Evolutionary conservation across 805 yeast genomes (phyloP), one percentile per base, ranked within the genome.

Genomic region (Candida easanensis): DNA sequence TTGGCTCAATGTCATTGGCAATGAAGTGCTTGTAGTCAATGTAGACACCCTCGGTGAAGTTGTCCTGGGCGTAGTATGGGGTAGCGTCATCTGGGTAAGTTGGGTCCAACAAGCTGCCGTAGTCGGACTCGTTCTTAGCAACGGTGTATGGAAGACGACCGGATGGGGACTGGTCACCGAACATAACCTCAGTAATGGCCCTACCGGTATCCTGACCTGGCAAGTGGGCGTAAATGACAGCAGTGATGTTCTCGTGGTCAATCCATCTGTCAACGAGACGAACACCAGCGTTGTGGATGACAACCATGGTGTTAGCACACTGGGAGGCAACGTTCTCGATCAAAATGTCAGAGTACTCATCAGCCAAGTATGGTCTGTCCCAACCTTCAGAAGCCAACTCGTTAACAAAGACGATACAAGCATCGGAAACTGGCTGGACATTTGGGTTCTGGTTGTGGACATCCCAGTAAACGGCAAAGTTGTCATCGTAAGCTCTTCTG

Each of bases 21-120:
- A 76, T 80, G 58, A 77, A 79, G 53, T 73, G 72, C 44, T 75
- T 62, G 64, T 80, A 80, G 58, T 77, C 85, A 42, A 71, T 71
- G 49, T 67, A 74, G 10, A 41, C 39, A 31, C 44, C 44, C 33
- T 41, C 44, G 20, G 44, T 23, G 44, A 41, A 41, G 46, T 55
- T 61, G 41, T 60, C 63, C 18, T 65, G 64, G 23, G 46, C 42
- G 8, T 64, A 64, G 37, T 61, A 46, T 18, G 48, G 46, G 6
- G 53, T 51, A 13, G 57, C 54, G 26, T 57, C 63, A 27, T 63
- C 14, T 22, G 39, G 36, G n/a, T 8, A 35, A 18, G 21, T n/a
- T 14, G 44, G 44, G 36, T 35, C 10, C 26, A 41, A 17, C 19
- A 41, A 15, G 14, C 15, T 13, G 22, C 44, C 44, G n/a, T 35